phyloP scores from a whole-genome alignment of 1,284 basidiomycete genomes.

The Sanghuangporus weigelae region DNA sequence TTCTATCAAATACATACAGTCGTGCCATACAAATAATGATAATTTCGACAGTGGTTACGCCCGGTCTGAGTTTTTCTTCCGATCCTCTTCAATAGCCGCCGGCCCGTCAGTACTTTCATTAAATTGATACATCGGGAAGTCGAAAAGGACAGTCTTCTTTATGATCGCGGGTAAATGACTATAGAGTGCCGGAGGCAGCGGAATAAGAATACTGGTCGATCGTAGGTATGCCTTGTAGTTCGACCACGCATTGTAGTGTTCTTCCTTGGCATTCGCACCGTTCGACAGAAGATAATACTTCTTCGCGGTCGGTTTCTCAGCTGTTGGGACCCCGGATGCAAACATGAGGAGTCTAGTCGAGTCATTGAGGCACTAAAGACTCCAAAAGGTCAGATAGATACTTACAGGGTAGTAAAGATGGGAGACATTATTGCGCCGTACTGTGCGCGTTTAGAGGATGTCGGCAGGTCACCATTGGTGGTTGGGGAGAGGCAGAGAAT shows the following conservation, averaged over 20 bases:
- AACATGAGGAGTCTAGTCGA: conserved; percentile 53
- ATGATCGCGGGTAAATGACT: conserved; percentile 46
- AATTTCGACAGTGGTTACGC: not conserved
- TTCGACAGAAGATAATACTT: conserved; percentile 59
- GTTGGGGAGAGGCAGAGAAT: conserved; percentile 56
- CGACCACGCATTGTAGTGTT: conserved; percentile 40
- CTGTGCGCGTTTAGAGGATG: conserved; percentile 46
- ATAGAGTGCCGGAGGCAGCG: conserved; percentile 59
- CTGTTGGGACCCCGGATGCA: conserved; percentile 65
- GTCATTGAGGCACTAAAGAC: not conserved
- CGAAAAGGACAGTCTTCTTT: conserved; percentile 57
- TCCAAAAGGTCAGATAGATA: conserved; percentile 4
- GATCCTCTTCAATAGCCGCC: conserved; percentile 38
- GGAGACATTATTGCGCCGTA: conserved; percentile 59
- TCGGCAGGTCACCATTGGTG: conserved; percentile 38
- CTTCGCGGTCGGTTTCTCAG: conserved; percentile 67
- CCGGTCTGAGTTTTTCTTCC: conserved; percentile 12
- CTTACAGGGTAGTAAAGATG: conserved; percentile 60
- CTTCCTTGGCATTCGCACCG: conserved; percentile 31
- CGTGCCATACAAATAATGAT: not conserved
- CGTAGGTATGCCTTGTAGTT: conserved; percentile 52
- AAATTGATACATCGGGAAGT: conserved; percentile 60
- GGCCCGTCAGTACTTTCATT: conserved; percentile 48
- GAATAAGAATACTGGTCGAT: conserved; percentile 63
- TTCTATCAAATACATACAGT: not conserved